phyloP scores from a whole-genome alignment of 139 green algal genomes.

The Chlamydomonas sp. region DNA sequence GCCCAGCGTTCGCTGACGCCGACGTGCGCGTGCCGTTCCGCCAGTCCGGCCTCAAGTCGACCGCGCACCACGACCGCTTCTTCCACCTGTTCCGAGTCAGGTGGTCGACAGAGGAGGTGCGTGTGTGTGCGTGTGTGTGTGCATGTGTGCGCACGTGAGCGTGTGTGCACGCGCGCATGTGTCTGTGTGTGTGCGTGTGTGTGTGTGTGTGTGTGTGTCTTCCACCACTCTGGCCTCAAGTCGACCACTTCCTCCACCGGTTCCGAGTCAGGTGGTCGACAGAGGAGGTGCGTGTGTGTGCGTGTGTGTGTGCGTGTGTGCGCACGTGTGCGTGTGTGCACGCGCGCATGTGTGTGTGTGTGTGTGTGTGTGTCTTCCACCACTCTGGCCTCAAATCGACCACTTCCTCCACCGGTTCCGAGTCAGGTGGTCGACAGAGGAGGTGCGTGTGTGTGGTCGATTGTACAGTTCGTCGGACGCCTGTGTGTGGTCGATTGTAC shows the following conservation, averaged over 20 bases:
- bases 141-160: no score
- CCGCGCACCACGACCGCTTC: conserved; percentile 40
- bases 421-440: conserved; percentile 9
- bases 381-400: conserved; percentile 46
- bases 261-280: conserved; percentile 16
- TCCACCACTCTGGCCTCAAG: conserved; percentile 50
- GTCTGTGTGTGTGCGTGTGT: no score
- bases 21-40: conserved; percentile 56
- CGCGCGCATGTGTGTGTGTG: no score
- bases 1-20: conserved; percentile 45
- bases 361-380: no score
- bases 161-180: no score
- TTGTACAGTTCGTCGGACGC: no score
- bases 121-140: no score
- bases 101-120: conserved; percentile 6
- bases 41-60: conserved; percentile 46
- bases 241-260: conserved; percentile 39
- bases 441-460: no score
- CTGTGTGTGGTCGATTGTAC: no score
- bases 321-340: no score
- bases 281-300: not conserved
- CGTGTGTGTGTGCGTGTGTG: no score
- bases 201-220: no score
- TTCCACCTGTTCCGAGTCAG: conserved; percentile 32
- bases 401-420: conserved; percentile 32